Evolutionary conservation across 805 yeast species (phyloP).

Genomic region (Wickerhamiella siamensis): DNA sequence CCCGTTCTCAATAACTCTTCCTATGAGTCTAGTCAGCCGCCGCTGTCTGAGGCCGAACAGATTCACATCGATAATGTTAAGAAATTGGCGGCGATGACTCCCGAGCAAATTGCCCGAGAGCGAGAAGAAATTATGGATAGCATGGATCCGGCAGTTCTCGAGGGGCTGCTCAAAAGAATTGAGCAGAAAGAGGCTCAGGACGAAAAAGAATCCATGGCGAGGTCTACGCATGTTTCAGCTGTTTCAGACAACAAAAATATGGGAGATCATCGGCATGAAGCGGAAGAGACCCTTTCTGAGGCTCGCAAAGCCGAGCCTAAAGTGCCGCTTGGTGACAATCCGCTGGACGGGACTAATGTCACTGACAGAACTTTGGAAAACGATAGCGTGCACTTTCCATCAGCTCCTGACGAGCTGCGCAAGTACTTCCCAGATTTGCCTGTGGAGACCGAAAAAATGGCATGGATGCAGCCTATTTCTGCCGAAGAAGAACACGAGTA

Average conservation of each 20-base stretch:
- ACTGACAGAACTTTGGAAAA: not conserved
- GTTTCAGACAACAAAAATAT: not conserved
- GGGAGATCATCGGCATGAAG: not conserved
- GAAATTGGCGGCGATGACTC: conserved; percentile 44
- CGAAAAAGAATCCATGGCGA: not conserved
- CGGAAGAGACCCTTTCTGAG: not conserved
- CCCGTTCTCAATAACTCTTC: not conserved
- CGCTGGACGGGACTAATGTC: no score
- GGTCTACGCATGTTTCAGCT: no score
- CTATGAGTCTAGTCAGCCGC: conserved; percentile 1
- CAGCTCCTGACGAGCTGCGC: conserved; percentile 56
- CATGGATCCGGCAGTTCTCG: conserved; percentile 55
- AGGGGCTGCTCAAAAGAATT: conserved; percentile 28
- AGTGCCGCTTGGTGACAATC: not conserved
- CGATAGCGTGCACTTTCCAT: conserved; percentile 29
- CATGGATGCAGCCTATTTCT: conserved; percentile 77
- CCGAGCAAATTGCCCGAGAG: conserved; percentile 49
- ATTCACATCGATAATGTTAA: conserved; percentile 67
- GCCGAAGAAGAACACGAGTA: conserved; percentile 26
- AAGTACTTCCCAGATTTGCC: conserved; percentile 87
- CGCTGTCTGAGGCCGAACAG: conserved; percentile 47
- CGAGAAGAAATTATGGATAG: conserved; percentile 50
- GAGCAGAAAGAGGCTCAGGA: conserved; percentile 31
- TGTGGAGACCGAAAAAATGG: conserved; percentile 59
- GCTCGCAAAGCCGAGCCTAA: not conserved